Evolutionary conservation across 441 rosid genomes (phyloP), one percentile per base, ranked within the genome.

Genomic region (Aleurites moluccanus): DNA sequence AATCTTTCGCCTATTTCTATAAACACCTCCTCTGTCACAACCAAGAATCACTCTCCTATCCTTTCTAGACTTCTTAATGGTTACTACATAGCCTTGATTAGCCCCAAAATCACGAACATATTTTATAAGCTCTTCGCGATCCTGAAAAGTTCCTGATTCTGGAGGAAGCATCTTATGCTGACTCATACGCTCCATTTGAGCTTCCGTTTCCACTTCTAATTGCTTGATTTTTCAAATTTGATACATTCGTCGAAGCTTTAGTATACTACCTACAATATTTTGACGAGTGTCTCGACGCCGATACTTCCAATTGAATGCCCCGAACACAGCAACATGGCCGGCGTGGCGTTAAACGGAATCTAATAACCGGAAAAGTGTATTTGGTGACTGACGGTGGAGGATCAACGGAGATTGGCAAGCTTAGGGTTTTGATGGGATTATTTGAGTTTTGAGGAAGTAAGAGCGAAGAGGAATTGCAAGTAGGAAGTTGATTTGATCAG

Each of bases 11-110:
- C 91, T 84, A 73, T 85, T 89, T 50, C 92, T 84, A 77, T 86
- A 87, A 40, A 83, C 86, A 33, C 92, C 92, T 44, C 91, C 92
- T 78, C 92, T 80, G 61, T 89, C 91, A 72, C 92, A 89, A 27
- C 92, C 92, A 80, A 87, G 89, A 72, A 89, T 82, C 49, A 89
- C 92, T 66, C 87, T 81, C 80, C 77, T 83, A 50, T 86, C 91
- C 83, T 67, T 89, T 81, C 85, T 86, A 18, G 92, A 89, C 78
- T 89, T 85, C 75, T 87, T 89, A 72, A 89, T 89, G 20, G 92
- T 87, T 49, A 87, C 92, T 23, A 89, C 89, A 77, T 89, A 89
- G 53, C 92, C 92, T 75, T 89, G 89, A 57, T 74, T 69, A 25
- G 86, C 83, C 50, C 88, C 89, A 77, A 81, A 85, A 67, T 87